phyloP scores from a whole-genome alignment of 768 basidiomycete species.

The Termitomyces eurrhizus region DNA sequence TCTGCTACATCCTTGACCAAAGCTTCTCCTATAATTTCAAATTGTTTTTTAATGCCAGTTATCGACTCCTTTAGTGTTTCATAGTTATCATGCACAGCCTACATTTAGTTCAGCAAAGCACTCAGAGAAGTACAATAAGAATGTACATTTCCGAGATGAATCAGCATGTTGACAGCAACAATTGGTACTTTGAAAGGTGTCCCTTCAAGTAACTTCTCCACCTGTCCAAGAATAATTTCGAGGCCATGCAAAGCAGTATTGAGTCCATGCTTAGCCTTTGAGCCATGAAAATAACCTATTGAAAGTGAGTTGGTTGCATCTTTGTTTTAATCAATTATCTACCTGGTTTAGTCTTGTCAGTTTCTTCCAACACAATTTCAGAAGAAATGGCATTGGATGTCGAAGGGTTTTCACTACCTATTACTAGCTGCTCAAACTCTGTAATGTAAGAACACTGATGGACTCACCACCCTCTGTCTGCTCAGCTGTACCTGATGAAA shows the following conservation, averaged over 20 bases:
- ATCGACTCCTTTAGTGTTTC: neutral
- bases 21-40: no score
- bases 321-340: neutral
- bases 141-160: neutral
- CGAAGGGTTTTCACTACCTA: no score
- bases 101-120: neutral
- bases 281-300: neutral
- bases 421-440: no score
- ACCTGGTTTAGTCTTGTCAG: neutral
- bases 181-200: neutral
- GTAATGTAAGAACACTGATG: no score
- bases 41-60: neutral
- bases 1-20: no score
- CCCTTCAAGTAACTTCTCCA: neutral
- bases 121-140: no score
- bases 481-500: no score
- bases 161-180: neutral
- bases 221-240: neutral
- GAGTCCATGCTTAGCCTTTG: neutral
- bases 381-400: no score
- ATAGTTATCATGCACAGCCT: neutral
- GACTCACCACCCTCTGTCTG: no score
- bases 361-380: no score
- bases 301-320: no score
- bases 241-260: neutral